Conservation (phyloP, 805 yeast species). For the Myxozyma neglecta region DNA sequence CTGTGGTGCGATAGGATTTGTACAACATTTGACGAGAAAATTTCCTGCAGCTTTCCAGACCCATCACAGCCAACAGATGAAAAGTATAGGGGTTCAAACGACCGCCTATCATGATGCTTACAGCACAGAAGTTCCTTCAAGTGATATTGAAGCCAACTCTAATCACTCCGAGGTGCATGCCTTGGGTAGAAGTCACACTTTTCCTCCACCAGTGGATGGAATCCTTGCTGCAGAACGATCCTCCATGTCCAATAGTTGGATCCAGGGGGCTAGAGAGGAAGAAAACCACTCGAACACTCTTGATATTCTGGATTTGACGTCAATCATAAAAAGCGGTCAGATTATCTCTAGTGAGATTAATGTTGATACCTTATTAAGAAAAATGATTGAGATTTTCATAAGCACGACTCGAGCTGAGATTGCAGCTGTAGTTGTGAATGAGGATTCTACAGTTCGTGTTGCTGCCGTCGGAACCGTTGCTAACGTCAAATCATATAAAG, state of each 20-base stretch:
- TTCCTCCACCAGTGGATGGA: neutral
- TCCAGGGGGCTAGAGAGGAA: neutral
- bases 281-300: conserved; percentile 15
- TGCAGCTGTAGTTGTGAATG: conserved; percentile 27
- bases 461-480: conserved; percentile 30
- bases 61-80: neutral
- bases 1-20: conserved; percentile 25
- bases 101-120: neutral
- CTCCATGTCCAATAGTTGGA: neutral
- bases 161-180: neutral
- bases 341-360: conserved; percentile 33
- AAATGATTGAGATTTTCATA: conserved; percentile 32
- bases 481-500: conserved; percentile 13
- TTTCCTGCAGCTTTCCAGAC: conserved; percentile 7
- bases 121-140: neutral
- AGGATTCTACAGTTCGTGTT: conserved; percentile 21
- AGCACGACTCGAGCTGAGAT: conserved; percentile 30
- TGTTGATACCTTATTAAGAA: conserved; percentile 25
- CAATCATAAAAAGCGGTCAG: conserved; percentile 32
- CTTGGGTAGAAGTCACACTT: neutral
- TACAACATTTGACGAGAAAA: neutral
- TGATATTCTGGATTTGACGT: conserved; percentile 32
- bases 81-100: conserved; percentile 25
- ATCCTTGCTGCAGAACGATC: neutral
- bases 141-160: neutral